These are phyloP conservation scores for Ceriops zippeliana DNA, from an alignment of 345 rosid genomes.

Conservation along the genomic window DNA sequence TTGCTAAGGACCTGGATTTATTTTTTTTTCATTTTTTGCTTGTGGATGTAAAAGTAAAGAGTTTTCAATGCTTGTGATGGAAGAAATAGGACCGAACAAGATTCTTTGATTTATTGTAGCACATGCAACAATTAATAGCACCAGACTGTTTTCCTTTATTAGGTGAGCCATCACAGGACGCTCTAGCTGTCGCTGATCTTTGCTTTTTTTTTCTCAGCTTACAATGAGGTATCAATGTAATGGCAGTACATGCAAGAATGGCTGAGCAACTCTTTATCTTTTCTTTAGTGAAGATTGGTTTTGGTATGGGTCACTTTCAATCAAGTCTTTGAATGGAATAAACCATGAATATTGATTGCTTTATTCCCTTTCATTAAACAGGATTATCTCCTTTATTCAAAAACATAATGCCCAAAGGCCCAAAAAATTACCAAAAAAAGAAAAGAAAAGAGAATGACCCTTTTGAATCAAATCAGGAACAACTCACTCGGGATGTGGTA, in stretches of 20 bases:
- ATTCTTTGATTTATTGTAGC: constrained; percentile 39
- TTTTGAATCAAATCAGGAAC: neutral
- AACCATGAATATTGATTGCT: neutral
- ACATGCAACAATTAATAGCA: constrained; percentile 51
- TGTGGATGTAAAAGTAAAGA: constrained; percentile 26
- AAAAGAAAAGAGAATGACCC: neutral
- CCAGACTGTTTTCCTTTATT: constrained; percentile 41
- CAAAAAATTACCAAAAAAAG: neutral
- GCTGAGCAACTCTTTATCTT: constrained; percentile 30
- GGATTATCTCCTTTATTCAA: constrained; percentile 7
- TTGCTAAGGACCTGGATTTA: neutral
- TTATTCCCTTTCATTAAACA: neutral
- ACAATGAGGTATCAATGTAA: constrained; percentile 19
- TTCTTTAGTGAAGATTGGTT: constrained; percentile 20
- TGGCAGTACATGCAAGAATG: constrained; percentile 24
- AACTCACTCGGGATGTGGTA: no score
- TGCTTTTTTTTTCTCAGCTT: constrained; percentile 4
- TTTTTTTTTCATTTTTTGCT: constrained; percentile 13
- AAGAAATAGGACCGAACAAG: constrained; percentile 40
- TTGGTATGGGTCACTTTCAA: constrained; percentile 44
- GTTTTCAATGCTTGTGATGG: constrained; percentile 42
- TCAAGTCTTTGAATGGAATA: neutral
- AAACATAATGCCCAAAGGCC: constrained; percentile 4
- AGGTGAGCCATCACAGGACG: constrained; percentile 50
- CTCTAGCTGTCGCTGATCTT: constrained; percentile 17